Evolutionary conservation across 1,284 basidiomycete species (phyloP), one percentile per base, ranked within the genome.

Genomic region (Trichosporon ovoides): DNA sequence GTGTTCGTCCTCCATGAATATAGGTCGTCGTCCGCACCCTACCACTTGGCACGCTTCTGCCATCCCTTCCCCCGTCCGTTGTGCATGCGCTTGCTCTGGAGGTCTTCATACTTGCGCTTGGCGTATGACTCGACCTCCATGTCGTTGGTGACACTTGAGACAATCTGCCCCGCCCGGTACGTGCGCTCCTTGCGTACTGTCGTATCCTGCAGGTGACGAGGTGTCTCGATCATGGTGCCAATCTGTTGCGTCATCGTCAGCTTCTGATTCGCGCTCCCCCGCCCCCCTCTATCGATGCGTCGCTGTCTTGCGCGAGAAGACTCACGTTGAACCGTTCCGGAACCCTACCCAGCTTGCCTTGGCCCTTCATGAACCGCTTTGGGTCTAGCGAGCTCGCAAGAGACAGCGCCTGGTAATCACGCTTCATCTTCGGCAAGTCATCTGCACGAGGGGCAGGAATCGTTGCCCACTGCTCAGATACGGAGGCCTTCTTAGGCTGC

Each of bases 371-470:
- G 81, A 98, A 98, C 34, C 93, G 83, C 77, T 98, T 98, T 7
- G 95, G 94, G 71, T 98, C 95, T 35, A 98, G 83, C 57, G 93
- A 88, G 72, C 95, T 95, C 50, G 89, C 85, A 53, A 98, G 80
- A 20, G 91, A 85, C 53, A 98, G 80, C 1, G 95, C 91, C 75
- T 97, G 92, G 35, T 97, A 89, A 79, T 98, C 94, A 57, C 89
- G 86, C 69, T 92, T 82, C 64, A 98, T 82, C 58, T 88, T 84
- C 34, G 91, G 89, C 7, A 93, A 80, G 60, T 92, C 85, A 10
- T 88, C 84, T 57, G 87, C 85, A 19, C 85, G 79, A 20, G 91
- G 89, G 7, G 90, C 85, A 31, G 95, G 93, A 59, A 98, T 82
- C 68, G 95, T 88, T 68, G 91, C 93, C 94, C 95, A 98, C 53